These are phyloP conservation scores for Kwoniella newhampshirensis DNA, from an alignment of 768 basidiomycete genomes.

Conservation along the genomic window DNA sequence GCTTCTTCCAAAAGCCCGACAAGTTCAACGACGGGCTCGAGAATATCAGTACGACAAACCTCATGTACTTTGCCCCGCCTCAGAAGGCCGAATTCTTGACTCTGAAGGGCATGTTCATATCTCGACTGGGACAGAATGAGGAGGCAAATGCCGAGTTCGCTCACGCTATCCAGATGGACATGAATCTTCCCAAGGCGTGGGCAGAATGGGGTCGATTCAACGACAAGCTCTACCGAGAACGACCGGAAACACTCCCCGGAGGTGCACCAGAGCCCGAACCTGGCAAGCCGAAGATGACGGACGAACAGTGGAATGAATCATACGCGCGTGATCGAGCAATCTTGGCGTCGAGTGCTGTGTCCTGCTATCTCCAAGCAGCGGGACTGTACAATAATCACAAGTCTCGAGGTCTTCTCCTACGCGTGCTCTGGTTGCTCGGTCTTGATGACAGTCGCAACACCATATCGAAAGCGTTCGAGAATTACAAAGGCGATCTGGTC, in stretches of 20 bases:
- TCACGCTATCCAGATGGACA: conserved; percentile 93
- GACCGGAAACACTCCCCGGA: conserved; percentile 56
- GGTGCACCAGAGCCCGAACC: conserved; percentile 47
- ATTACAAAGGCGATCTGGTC: conserved; percentile 92
- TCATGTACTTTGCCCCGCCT: conserved; percentile 89
- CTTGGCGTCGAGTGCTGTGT: conserved; percentile 85
- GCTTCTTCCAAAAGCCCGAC: conserved; percentile 92
- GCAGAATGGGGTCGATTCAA: conserved; percentile 96
- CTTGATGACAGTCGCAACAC: conserved; percentile 68
- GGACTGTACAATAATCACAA: conserved; percentile 92
- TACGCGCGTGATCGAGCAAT: conserved; percentile 51
- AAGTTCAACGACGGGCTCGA: conserved; percentile 92
- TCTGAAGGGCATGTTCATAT: conserved; percentile 97
- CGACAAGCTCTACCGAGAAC: conserved; percentile 88
- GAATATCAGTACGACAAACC: conserved; percentile 98
- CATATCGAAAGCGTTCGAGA: conserved; percentile 65
- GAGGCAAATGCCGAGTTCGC: conserved; percentile 91
- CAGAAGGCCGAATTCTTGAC: conserved; percentile 99
- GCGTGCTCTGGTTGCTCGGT: conserved; percentile 94
- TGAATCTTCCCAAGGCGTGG: conserved; percentile 94
- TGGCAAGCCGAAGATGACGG: conserved; percentile 43
- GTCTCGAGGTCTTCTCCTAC: conserved; percentile 82
- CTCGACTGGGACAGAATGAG: conserved; percentile 76
- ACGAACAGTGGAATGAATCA: conserved; percentile 38
- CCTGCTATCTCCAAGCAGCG: conserved; percentile 95